These are phyloP conservation scores for Blastobotrys petasosporus DNA, from an alignment of 1,139 yeast genomes.

Conservation along the genomic window DNA sequence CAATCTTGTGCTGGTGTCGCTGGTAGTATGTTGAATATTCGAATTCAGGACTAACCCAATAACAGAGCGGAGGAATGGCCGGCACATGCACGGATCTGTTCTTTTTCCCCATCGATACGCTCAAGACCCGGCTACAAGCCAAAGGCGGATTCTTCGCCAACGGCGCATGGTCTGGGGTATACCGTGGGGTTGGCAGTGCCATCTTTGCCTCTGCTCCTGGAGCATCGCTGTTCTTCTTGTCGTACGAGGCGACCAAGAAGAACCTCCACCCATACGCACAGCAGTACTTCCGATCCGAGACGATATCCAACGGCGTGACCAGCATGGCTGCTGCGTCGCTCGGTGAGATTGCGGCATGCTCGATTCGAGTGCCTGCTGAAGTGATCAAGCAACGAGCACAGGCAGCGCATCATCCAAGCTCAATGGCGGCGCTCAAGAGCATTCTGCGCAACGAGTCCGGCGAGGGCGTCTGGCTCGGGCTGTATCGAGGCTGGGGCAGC, in stretches of 20 bases:
- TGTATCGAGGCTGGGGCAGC: conserved; percentile 89
- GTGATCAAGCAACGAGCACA: conserved; percentile 94
- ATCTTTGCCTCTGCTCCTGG: conserved; percentile 92
- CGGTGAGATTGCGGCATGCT: conserved; percentile 91
- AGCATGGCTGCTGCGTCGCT: conserved; percentile 86
- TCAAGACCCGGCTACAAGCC: conserved; percentile 91
- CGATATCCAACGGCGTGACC: conserved; percentile 38
- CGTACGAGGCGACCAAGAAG: conserved; percentile 73
- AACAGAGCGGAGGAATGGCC: conserved; percentile 94
- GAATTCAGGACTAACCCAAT: conserved; percentile 9
- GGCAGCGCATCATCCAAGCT: conserved; percentile 54
- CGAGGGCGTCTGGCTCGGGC: conserved; percentile 70
- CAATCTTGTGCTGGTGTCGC: conserved; percentile 10
- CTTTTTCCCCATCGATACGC: conserved; percentile 92
- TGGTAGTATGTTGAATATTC: conserved; percentile 8
- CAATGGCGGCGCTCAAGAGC: conserved; percentile 59
- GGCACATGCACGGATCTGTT: conserved; percentile 93
- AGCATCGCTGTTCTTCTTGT: conserved; percentile 82
- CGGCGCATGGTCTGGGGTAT: conserved; percentile 91
- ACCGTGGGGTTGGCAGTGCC: conserved; percentile 88
- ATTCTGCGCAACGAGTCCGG: conserved; percentile 58
- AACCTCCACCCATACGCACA: conserved; percentile 43
- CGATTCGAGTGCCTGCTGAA: conserved; percentile 94
- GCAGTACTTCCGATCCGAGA: conserved; percentile 27
- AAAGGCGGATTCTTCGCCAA: conserved; percentile 86